Evolutionary conservation across 148 eudicot genomes (phyloP).

Genomic region (Linanthus parryae): DNA sequence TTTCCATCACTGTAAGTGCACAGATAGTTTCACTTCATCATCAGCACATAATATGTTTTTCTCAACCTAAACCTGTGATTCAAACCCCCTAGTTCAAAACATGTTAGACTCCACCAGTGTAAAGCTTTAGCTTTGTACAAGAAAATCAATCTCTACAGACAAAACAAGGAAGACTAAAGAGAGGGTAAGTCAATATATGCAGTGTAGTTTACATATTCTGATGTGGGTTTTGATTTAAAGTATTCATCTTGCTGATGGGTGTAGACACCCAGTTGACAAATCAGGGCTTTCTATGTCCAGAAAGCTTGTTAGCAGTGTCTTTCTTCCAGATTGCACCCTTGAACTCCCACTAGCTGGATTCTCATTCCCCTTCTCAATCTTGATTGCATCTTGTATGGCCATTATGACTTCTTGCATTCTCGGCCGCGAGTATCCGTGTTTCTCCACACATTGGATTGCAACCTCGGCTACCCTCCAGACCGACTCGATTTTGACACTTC

Average conservation of each 20-base stretch:
- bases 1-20: too few species aligned
- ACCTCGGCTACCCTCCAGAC: conserved; percentile 93
- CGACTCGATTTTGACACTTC: conserved; percentile 61
- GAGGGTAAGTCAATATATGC: too few species aligned
- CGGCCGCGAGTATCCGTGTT: conserved; percentile 63
- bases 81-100: too few species aligned
- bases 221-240: not conserved
- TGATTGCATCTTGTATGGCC: conserved; percentile 87
- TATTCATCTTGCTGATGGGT: conserved; percentile 75
- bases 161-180: too few species aligned
- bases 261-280: conserved; percentile 41
- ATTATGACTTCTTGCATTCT: conserved; percentile 83
- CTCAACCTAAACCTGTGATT: too few species aligned
- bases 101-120: too few species aligned
- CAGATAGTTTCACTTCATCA: too few species aligned
- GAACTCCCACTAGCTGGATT: conserved; percentile 43
- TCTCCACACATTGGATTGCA: conserved; percentile 81
- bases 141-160: too few species aligned
- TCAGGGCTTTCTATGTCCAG: conserved; percentile 89
- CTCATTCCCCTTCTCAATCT: conserved; percentile 69
- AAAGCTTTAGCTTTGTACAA: too few species aligned
- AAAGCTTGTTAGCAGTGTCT: conserved; percentile 84
- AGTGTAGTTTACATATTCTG: not conserved
- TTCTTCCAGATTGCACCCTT: conserved; percentile 59
- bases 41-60: too few species aligned